These are phyloP conservation scores for Raffaelea arxii DNA, from an alignment of 2,329 filamentous ascomycete genomes.

Conservation along the genomic window DNA sequence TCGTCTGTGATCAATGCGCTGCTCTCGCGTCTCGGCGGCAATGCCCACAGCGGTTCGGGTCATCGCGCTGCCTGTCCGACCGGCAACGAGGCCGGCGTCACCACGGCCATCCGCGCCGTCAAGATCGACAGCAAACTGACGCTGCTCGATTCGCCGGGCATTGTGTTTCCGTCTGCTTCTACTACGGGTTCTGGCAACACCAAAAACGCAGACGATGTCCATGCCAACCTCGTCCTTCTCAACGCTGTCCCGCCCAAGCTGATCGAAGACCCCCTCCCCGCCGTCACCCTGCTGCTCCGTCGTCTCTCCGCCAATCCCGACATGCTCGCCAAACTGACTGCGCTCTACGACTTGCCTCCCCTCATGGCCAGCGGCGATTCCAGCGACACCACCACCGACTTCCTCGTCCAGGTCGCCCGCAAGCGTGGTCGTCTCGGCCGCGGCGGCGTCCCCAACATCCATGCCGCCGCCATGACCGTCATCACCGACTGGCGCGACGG, in stretches of 20 bases:
- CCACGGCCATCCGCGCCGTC: slow-evolving; percentile 76
- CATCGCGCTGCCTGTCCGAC: slow-evolving; percentile 65
- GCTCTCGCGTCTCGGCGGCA: slow-evolving; percentile 63
- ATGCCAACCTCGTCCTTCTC: slow-evolving; percentile 76
- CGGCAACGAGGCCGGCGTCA: slow-evolving; percentile 86
- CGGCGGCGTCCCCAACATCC: slow-evolving; percentile 82
- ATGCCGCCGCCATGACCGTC: slow-evolving; percentile 81
- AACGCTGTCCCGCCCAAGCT: slow-evolving; percentile 91
- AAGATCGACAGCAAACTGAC: slow-evolving; percentile 94
- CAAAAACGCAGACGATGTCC: slow-evolving; percentile 59
- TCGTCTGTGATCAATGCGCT: slow-evolving; percentile 94
- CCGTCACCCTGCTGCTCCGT: slow-evolving; percentile 74
- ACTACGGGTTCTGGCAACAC: slow-evolving; percentile 22
- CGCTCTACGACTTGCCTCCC: slow-evolving; percentile 75
- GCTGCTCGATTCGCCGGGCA: slow-evolving; percentile 86
- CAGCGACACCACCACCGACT: slow-evolving; percentile 77
- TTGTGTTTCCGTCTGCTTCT: slow-evolving; percentile 70
- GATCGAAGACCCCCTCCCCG: slow-evolving; percentile 84
- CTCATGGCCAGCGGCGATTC: slow-evolving; percentile 52
- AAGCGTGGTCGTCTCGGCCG: slow-evolving; percentile 83
- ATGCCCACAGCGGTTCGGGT: slow-evolving; percentile 43
- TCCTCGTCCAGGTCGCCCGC: slow-evolving; percentile 87
- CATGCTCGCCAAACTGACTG: slow-evolving; percentile 68
- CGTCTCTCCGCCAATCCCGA: slow-evolving; percentile 64
- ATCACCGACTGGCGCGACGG: slow-evolving; percentile 96